A percentile compares a stretch with the other conserved stretches of the same genome.
These are phyloP conservation scores for Macrotyloma uniflorum DNA, from an alignment of 306 rosid species.

Conservation along the genomic window DNA sequence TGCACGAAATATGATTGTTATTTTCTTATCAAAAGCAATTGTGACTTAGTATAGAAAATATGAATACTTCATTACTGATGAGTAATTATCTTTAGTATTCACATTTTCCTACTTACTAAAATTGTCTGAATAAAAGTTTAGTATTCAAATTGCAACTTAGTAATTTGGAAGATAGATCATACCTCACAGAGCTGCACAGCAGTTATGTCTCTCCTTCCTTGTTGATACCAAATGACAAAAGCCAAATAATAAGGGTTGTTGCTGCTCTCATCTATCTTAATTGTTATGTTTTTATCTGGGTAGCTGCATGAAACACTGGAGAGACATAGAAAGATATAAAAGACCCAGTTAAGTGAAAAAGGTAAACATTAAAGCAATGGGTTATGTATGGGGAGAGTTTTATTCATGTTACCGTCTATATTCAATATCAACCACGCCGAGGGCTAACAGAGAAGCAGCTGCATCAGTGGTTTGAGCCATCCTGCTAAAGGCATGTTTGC, in stretches of 20 bases:
- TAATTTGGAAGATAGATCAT: background rate
- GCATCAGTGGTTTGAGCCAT: conserved; percentile 75
- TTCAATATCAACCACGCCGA: conserved; percentile 65
- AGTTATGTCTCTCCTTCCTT: conserved; percentile 75
- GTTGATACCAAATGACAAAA: conserved; percentile 76
- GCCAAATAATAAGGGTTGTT: conserved; percentile 66
- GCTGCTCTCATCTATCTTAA: conserved; percentile 75
- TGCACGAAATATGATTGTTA: conserved; percentile 38
- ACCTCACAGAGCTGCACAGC: conserved; percentile 89
- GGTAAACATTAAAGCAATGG: background rate
- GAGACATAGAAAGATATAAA: conserved; percentile 11
- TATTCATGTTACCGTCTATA: conserved; percentile 55
- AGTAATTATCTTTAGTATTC: background rate
- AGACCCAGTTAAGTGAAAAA: background rate
- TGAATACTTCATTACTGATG: background rate
- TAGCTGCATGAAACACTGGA: conserved; percentile 76
- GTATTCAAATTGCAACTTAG: background rate
- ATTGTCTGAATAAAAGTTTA: background rate
- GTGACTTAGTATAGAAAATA: background rate
- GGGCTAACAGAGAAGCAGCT: conserved; percentile 50
- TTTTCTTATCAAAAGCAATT: background rate
- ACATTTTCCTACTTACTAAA: background rate
- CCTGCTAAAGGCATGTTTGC: conserved; percentile 55
- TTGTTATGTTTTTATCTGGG: conserved; percentile 64
- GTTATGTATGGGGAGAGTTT: background rate